These are phyloP conservation scores for Ascochyta koolunga DNA, from an alignment of 2,329 filamentous ascomycete genomes.

Conservation along the genomic window DNA sequence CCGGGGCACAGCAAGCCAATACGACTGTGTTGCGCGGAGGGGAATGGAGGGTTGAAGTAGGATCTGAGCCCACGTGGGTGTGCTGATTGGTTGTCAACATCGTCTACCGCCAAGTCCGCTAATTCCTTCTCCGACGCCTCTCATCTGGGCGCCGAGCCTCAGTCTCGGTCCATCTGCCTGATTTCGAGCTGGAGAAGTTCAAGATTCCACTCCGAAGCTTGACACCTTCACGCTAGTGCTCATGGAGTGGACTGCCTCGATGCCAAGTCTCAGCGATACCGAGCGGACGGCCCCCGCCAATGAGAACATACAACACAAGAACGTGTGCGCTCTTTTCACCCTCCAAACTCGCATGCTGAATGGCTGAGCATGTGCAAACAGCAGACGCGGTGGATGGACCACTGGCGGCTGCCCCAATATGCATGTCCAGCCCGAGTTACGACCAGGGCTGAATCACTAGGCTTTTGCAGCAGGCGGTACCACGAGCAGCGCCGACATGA, in stretches of 20 bases:
- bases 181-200: constrained; percentile 9
- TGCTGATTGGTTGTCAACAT: constrained; percentile 15
- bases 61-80: constrained; percentile 9
- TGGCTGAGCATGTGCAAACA: constrained; percentile 16
- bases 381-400: constrained; percentile 16
- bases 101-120: constrained; percentile 6
- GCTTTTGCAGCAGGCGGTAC: constrained; percentile 9
- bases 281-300: constrained; percentile 18
- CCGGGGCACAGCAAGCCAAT: constrained; percentile 8
- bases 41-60: constrained; percentile 6
- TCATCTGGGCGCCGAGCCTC: constrained; percentile 12
- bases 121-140: constrained; percentile 13
- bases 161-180: constrained; percentile 12
- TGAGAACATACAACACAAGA: constrained; percentile 12
- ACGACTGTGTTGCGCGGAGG: background rate
- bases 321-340: constrained; percentile 24
- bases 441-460: constrained; percentile 20
- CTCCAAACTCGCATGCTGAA: constrained; percentile 12
- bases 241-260: constrained; percentile 4
- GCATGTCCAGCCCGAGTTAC: constrained; percentile 15
- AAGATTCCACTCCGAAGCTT: constrained; percentile 21
- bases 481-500: constrained; percentile 19
- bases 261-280: constrained; percentile 15
- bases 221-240: constrained; percentile 13
- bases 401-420: constrained; percentile 16